Base-by-base conservation (phyloP, 352 stramenopile species). In the Pythium coloratum region DNA sequence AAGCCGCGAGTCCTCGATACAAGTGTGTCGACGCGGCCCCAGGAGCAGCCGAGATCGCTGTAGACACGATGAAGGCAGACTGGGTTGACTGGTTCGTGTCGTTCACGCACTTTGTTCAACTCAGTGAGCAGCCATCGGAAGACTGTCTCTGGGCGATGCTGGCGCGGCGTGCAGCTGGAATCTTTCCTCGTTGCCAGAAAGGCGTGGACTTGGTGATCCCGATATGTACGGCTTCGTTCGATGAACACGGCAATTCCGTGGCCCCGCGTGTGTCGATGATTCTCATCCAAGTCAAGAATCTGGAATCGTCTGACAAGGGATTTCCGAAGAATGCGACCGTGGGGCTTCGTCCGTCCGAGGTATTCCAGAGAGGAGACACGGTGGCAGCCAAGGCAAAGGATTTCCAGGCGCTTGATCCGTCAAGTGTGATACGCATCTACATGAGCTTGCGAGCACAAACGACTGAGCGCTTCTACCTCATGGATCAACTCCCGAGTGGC, bases 81-180 rank as follows among this genome's bases (percentile, higher is more conserved):
- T 72, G 69, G 67, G 7, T 40, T 1, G 42, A 10, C 3, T 75
- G 57, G 59, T 18, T 58, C 6, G 56, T 80, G 34, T 59, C 66
- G 4, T 75, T 77, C 33, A 72, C 53, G 24, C 66, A 77, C 14
- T 80, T 80, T 34, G 60, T 75, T 38, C 38, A 77, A 54, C 55
- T 80, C 18, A 9, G 20, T 0, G 12, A 63, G 5, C 44, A 73
- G 40, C 73, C 70, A 10, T 64, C 46, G 2, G 55, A 75, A 26
- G 32, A 66, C 2, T 73, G 63, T 30, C 10, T 77, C n/a, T 80
- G 63, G 73, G 65, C 56, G 44, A 66, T 80, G 44, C 64, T 77
- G 10, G 67, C 44, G 2, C 60, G 62, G 28, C 63, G 65, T 30
- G 56, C 62, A 0, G 73, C 70, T 3, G 63, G 63, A 46, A 30